Base-by-base conservation (phyloP, 1,284 basidiomycete species). In the Fistulina hepatica region DNA sequence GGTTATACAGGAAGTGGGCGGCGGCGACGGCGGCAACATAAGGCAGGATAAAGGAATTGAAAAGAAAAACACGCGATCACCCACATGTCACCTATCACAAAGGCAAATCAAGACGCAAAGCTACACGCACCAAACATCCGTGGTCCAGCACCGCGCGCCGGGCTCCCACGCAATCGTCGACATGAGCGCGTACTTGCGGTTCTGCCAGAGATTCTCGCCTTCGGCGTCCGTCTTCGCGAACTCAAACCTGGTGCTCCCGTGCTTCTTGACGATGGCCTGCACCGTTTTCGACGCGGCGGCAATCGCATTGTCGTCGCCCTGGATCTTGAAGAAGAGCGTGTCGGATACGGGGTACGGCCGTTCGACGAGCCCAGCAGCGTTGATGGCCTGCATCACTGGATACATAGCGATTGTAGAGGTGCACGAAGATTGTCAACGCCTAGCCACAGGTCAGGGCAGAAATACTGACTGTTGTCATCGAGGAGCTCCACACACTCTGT, bases 281-380 rank as follows among this genome's bases (percentile, higher is more conserved):
- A 88, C 69, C 4, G 63, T 58, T 33, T 70, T 63, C 2, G 81
- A 73, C 0, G 85, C 72, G 22, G 73, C 67, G 13, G 72, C 56
- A 47, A 89, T 79, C 4, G 75, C 67, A 3, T 65, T 59, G 1
- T 71, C 62, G 24, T 84, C 75, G 8, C 79, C 77, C 59, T 91
- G 88, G 38, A 93, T 74, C 58, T 94, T 95, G 67, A 95, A 85
- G 63, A 93, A 92, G 10, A 94, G 69, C 0, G 81, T 81, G 49
- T 91, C 88, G 48, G 70, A 64, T 23, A 80, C 77, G 12, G 78
- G 77, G 57, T 82, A 86, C 10, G 71, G 65, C 33, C 60, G 63
- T 22, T 71, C 67, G 24, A 73, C 56, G 17, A 77, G 54, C 15
- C 78, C 76, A 2, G 65, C 73, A 10, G 58, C 54, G 55, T 91